Evolutionary conservation across 2,329 filamentous ascomycete species (phyloP).

Genomic region (Thielaviopsis musarum): DNA sequence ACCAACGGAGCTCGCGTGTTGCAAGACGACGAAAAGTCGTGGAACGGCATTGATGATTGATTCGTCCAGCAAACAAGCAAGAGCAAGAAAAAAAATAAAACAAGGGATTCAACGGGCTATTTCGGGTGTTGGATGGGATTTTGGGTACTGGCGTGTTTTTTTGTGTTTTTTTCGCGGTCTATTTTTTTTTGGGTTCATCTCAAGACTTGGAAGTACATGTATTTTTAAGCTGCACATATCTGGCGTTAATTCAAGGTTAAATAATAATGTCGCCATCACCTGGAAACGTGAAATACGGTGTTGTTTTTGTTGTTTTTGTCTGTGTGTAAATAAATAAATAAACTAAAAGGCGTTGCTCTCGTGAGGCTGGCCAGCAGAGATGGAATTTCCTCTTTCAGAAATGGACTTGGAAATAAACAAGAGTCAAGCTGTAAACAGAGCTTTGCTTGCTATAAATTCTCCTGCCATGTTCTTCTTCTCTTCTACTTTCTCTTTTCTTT

Average conservation of each 20-base stretch:
- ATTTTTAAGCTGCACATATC: background rate
- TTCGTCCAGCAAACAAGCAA: background rate
- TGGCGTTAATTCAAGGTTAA: background rate
- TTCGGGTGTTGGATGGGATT: background rate
- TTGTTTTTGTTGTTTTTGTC: background rate
- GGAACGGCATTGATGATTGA: conserved; percentile 26
- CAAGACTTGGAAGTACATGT: background rate
- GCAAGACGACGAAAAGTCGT: conserved; percentile 25
- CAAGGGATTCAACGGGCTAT: background rate
- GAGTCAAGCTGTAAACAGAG: background rate
- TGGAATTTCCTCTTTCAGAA: background rate
- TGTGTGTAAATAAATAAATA: background rate
- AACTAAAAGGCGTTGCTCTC: background rate
- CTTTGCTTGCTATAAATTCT: background rate
- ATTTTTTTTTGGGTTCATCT: background rate
- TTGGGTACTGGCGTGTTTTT: background rate
- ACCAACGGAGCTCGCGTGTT: background rate
- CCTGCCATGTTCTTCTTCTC: background rate
- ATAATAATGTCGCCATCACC: background rate
- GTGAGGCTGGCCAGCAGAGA: background rate
- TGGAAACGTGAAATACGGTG: background rate
- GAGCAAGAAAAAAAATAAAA: background rate
- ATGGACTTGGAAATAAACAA: background rate
- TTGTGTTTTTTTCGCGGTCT: background rate
- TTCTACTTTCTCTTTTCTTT: background rate